A percentile compares a stretch with the other conserved stretches of the same genome.
These are phyloP conservation scores for Auxenochlorella pyrenoidosa DNA, from an alignment of 139 green algal species.

Conservation along the genomic window DNA sequence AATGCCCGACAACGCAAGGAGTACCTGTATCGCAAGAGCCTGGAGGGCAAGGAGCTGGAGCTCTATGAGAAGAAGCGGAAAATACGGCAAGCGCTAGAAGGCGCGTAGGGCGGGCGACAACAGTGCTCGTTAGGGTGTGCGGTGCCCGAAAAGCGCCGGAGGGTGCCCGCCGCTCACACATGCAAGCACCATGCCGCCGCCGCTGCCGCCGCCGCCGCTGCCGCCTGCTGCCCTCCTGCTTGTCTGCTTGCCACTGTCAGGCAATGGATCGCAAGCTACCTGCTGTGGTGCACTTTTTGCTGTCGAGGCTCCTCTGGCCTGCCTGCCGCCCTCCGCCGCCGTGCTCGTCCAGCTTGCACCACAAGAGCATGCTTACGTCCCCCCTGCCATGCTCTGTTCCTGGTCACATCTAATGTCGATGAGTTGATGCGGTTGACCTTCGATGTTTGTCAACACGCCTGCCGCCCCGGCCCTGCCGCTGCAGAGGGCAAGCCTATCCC, in stretches of 20 bases:
- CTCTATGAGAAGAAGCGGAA: constrained; percentile 96
- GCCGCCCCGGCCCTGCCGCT: neutral
- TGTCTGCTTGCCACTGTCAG: neutral
- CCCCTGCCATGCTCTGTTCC: too few relatives aligned
- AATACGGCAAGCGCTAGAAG: constrained; percentile 87
- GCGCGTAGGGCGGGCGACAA: constrained; percentile 39
- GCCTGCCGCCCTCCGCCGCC: too few relatives aligned
- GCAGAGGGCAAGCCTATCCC: constrained; percentile 98
- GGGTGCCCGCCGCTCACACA: neutral
- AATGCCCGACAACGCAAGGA: constrained; percentile 92
- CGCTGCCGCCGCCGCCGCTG: neutral
- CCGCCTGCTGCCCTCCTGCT: neutral
- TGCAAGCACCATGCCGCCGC: neutral
- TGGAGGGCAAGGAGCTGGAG: constrained; percentile 94
- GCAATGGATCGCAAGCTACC: too few relatives aligned
- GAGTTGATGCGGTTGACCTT: too few relatives aligned
- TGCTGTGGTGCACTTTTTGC: too few relatives aligned
- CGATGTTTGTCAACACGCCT: too few relatives aligned
- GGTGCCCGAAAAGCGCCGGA: neutral
- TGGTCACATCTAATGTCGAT: too few relatives aligned
- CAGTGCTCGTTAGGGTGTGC: neutral
- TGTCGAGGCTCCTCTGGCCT: too few relatives aligned
- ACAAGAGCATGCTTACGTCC: too few relatives aligned
- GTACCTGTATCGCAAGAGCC: constrained; percentile 96
- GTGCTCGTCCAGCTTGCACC: too few relatives aligned